Conservation (phyloP, 2,329 filamentous ascomycete species). For the Verticillium isaacii region DNA sequence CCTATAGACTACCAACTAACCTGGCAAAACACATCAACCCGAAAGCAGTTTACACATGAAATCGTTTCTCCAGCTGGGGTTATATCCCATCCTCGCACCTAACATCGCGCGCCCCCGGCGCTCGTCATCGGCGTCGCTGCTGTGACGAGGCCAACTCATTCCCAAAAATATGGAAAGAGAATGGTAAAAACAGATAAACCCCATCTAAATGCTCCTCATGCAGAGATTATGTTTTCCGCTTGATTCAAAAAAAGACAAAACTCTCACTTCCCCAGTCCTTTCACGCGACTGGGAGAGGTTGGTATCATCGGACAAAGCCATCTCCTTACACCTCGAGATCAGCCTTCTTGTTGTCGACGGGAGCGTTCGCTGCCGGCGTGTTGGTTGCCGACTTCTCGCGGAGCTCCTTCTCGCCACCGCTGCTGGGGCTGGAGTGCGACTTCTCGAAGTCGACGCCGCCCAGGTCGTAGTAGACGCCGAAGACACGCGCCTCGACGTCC, state of each 20-base stretch:
- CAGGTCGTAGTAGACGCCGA: constrained; percentile 24
- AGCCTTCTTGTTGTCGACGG: constrained; percentile 1
- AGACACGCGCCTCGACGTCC: constrained; percentile 26
- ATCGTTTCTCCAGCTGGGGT: neutral
- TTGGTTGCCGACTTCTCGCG: constrained; percentile 6
- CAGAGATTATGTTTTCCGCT: neutral
- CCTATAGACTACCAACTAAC: neutral
- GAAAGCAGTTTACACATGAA: neutral
- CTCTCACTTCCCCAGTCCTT: neutral
- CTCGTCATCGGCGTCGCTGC: neutral
- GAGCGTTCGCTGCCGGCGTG: neutral
- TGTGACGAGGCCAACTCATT: neutral
- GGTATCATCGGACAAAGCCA: neutral
- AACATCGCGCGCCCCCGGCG: neutral
- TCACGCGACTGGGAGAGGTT: neutral
- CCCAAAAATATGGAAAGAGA: neutral
- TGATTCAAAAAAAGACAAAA: neutral
- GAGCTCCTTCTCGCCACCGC: constrained; percentile 12
- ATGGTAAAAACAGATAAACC: neutral
- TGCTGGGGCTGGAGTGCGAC: constrained; percentile 6
- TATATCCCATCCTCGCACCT: neutral
- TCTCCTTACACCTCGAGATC: neutral
- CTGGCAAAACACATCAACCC: neutral
- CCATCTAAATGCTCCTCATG: neutral
- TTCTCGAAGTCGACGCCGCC: constrained; percentile 10